Conservation (phyloP, 2,329 filamentous ascomycete genomes). For the Lecanicillium sp. region DNA sequence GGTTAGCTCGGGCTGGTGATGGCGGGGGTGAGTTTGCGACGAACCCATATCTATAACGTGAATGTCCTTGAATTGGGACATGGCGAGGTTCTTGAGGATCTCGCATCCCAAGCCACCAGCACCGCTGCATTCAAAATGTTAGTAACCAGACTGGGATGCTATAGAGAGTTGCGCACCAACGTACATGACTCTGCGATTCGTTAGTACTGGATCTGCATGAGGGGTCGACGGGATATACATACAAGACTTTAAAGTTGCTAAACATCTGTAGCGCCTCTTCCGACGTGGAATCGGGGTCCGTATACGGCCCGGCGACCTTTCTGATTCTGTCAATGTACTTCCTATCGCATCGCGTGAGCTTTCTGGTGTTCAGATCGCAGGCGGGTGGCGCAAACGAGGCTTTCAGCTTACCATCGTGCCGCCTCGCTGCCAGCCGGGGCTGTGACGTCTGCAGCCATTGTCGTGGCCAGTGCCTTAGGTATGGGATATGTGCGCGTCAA, state of each 20-base stretch:
- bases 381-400: slow-evolving; percentile 1
- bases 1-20: slow-evolving; percentile 8
- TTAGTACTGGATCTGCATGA: slow-evolving; percentile 7
- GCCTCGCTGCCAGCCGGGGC: slow-evolving; percentile 20
- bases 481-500: too few species aligned
- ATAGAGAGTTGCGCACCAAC: slow-evolving; percentile 23
- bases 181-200: slow-evolving; percentile 42
- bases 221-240: slow-evolving; percentile 28
- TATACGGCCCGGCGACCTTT: slow-evolving; percentile 72
- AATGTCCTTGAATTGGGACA: slow-evolving; percentile 94
- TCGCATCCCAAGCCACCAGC: slow-evolving; percentile 94
- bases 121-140: slow-evolving; percentile 51
- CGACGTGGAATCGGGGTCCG: slow-evolving; percentile 54
- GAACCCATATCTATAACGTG: slow-evolving; percentile 98
- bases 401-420: slow-evolving; percentile 29
- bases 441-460: slow-evolving; percentile 5
- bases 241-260: slow-evolving; percentile 71
- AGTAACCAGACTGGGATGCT: slow-evolving; percentile 13
- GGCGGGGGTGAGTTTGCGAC: slow-evolving; percentile 18
- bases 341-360: slow-evolving; percentile 43
- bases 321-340: slow-evolving; percentile 78
- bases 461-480: too few species aligned
- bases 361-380: background rate
- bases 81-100: slow-evolving; percentile 89
- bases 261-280: slow-evolving; percentile 51